Conservation (phyloP, 768 basidiomycete genomes). For the Fomitopsis serialis region DNA sequence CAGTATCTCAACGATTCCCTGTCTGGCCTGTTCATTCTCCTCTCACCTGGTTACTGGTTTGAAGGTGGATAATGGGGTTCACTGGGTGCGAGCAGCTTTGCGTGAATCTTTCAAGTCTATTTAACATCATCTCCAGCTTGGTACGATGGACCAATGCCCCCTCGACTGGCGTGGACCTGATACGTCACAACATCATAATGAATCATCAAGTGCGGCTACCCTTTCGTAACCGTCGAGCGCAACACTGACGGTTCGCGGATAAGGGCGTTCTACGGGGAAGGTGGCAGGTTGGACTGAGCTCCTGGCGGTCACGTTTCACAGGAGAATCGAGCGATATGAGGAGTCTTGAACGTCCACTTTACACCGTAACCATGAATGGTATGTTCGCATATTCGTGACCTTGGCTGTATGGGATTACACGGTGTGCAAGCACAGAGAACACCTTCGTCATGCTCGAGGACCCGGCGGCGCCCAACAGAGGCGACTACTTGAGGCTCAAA, state of each 20-base stretch:
- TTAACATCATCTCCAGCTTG: constrained; percentile 35
- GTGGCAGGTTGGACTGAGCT: constrained; percentile 68
- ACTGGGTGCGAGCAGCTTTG: constrained; percentile 10
- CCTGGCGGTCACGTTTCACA: constrained; percentile 64
- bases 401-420: background rate
- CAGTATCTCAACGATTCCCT: too few species aligned
- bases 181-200: constrained; percentile 59
- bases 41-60: too few species aligned
- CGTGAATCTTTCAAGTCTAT: background rate
- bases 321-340: constrained; percentile 47
- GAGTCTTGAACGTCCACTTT: constrained; percentile 64
- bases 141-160: constrained; percentile 86
- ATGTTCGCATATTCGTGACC: background rate
- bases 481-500: constrained; percentile 3
- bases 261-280: constrained; percentile 57
- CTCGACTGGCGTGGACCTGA: constrained; percentile 59
- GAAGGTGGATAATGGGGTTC: too few species aligned
- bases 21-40: too few species aligned
- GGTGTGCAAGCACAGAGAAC: constrained; percentile 34
- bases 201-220: constrained; percentile 58
- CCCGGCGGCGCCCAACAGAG: constrained; percentile 51
- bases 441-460: constrained; percentile 80
- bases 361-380: constrained; percentile 68
- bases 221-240: background rate
- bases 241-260: background rate